Conservation (phyloP, 768 basidiomycete genomes). For the Myochromella boudieri region DNA sequence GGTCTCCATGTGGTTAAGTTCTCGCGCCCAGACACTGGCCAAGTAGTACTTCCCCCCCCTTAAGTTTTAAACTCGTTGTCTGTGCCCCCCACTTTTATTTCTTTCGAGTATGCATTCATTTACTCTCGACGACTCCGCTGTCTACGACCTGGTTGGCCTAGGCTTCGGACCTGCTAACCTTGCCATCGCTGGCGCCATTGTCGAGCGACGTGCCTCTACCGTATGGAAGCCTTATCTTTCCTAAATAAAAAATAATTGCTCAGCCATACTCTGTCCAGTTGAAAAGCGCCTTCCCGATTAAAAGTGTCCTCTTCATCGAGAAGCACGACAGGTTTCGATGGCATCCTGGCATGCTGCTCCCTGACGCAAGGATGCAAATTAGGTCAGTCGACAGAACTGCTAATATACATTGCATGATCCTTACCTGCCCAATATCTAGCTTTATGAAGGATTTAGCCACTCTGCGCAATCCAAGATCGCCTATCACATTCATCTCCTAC, state of each 20-base stretch:
- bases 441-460: slow-evolving; percentile 57
- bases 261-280: slow-evolving; percentile 8
- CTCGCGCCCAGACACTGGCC: no score
- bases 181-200: slow-evolving; percentile 47
- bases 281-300: slow-evolving; percentile 13
- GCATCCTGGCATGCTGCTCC: slow-evolving; percentile 58
- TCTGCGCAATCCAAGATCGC: slow-evolving; percentile 47
- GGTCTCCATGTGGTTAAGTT: slow-evolving; percentile 4
- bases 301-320: slow-evolving; percentile 46
- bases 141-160: slow-evolving; percentile 48
- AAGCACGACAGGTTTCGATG: slow-evolving; percentile 46
- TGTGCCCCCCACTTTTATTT: slow-evolving; percentile 3
- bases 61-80: no score
- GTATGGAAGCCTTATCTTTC: no score
- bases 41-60: no score
- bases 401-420: background rate
- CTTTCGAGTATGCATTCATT: slow-evolving; percentile 12
- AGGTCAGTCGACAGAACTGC: slow-evolving; percentile 27
- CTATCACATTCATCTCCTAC: slow-evolving; percentile 53
- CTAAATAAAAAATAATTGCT: no score
- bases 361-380: slow-evolving; percentile 54
- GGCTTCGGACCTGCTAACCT: slow-evolving; percentile 57
- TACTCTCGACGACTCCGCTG: slow-evolving; percentile 12
- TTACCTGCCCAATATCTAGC: slow-evolving; percentile 21
- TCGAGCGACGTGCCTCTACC: slow-evolving; percentile 38